Evolutionary conservation across 805 yeast genomes (phyloP), one percentile per base, ranked within the genome.

Genomic region (Yamadazyma philogaea): DNA sequence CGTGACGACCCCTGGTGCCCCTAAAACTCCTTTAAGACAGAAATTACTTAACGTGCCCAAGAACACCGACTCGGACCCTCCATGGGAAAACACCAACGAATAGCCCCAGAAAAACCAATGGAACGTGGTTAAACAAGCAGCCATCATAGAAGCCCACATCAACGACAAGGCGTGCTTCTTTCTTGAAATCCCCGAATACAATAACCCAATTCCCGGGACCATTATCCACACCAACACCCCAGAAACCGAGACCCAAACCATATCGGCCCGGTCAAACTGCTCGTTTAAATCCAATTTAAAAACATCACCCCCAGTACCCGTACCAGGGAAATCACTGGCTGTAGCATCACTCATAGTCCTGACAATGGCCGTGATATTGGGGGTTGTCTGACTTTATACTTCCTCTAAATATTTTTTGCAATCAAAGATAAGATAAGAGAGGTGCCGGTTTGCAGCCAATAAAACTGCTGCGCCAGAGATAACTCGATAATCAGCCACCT

Each of bases 61-160:
- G 65, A 89, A 85, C 15, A 70, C 74, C 11, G 87, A 76, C 30
- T 64, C 62, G 36, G 79, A 77, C 43, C 77, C 70, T 44, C 74
- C 68, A 59, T 83, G 87, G 19, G 91, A 75, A 61, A 91, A 91
- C 15, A 88, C 83, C 44, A 93, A 75, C 11, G 97, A 87, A 66
- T 86, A 91, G 49, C 98, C 99, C 96, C 97, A 89, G 72, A 89
- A 90, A 67, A 89, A 93, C 98, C 99, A 91, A 64, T 93, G 96
- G 78, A 93, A 88, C 1, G 85, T 68, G 6, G 89, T 81, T 24
- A 91, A 70, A 52, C 93, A 82, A 16, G 81, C 81, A 16, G 95
- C 88, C 86, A 88, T 89, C 60, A 93, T 69, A 6, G 96, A 83
- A 18, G 96, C 93, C 97, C 97, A 93, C 40, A 93, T 69, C 40